phyloP scores from a whole-genome alignment of 345 rosid species.

The Citrus medica region DNA sequence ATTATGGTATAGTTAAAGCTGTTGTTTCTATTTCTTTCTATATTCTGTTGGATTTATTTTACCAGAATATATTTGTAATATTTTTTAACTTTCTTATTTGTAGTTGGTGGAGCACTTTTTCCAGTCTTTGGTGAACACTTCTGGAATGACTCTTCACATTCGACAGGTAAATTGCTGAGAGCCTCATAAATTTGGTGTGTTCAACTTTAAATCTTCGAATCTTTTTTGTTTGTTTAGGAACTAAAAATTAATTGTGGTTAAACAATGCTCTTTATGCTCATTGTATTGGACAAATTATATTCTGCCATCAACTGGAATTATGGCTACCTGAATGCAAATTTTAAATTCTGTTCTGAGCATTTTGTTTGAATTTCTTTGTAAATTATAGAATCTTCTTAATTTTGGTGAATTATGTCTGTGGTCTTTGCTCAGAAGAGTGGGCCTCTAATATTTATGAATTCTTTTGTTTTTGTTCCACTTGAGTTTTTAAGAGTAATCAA shows the following conservation, averaged over 20 bases:
- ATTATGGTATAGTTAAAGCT: neutral
- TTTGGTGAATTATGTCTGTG: neutral
- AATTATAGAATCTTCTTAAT: neutral
- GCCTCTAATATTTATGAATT: neutral
- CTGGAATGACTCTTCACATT: conserved; percentile 96
- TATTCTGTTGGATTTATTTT: neutral
- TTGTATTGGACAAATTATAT: neutral
- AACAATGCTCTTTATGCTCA: neutral
- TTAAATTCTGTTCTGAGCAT: neutral
- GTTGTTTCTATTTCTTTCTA: neutral
- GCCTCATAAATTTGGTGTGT: conserved; percentile 4
- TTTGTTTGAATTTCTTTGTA: neutral
- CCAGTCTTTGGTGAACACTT: conserved; percentile 86
- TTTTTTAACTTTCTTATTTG: conserved; percentile 9
- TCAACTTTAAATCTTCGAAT: neutral
- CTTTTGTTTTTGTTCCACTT: neutral
- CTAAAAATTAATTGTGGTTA: neutral
- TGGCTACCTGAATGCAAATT: neutral
- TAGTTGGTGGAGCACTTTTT: conserved; percentile 96
- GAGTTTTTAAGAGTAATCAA: neutral
- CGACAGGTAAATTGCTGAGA: conserved; percentile 53
- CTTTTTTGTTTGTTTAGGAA: neutral
- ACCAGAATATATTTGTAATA: neutral
- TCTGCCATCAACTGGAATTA: neutral
- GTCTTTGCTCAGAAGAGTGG: neutral